Conservation (phyloP, 176 grass and related monocot genomes). For the Bromus sterilis region DNA sequence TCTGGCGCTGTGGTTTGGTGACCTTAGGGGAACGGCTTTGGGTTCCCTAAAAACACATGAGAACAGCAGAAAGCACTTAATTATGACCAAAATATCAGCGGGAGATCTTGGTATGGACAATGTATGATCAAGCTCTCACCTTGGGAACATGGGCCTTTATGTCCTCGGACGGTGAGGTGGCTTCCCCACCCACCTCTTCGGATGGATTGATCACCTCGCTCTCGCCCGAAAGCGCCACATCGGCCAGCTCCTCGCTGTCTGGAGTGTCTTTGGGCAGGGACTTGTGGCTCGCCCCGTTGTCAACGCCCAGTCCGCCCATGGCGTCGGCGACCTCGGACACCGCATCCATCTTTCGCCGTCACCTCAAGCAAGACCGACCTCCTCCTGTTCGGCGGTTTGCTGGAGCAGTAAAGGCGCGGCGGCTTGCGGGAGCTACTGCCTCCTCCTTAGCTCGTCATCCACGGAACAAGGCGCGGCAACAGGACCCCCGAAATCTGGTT, state of each 20-base stretch:
- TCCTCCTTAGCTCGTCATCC: neutral
- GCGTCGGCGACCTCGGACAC: neutral
- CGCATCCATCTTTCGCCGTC: slow-evolving; percentile 20
- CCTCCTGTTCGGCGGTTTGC: neutral
- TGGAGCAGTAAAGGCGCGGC: neutral
- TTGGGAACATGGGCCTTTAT: slow-evolving; percentile 19
- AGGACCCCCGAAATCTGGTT: neutral
- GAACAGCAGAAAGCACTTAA: neutral
- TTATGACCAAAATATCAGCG: neutral
- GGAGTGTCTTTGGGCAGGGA: neutral
- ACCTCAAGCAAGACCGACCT: neutral
- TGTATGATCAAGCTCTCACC: slow-evolving; percentile 13
- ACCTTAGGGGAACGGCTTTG: slow-evolving; percentile 32
- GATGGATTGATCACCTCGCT: slow-evolving; percentile 53
- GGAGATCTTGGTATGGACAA: neutral
- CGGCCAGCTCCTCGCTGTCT: slow-evolving; percentile 16
- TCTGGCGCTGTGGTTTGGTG: slow-evolving; percentile 28
- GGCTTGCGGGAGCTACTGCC: neutral
- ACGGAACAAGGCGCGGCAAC: slow-evolving; percentile 3
- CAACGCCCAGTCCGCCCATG: slow-evolving; percentile 13
- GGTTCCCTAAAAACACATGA: slow-evolving; percentile 16
- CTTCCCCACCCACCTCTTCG: slow-evolving; percentile 39
- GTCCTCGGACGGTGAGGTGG: slow-evolving; percentile 31
- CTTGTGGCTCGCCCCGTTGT: slow-evolving; percentile 8
- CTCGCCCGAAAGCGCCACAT: slow-evolving; percentile 39